Evolutionary conservation across 768 basidiomycete species (phyloP).

Genomic region (Erythrobasidium yunnanense): DNA sequence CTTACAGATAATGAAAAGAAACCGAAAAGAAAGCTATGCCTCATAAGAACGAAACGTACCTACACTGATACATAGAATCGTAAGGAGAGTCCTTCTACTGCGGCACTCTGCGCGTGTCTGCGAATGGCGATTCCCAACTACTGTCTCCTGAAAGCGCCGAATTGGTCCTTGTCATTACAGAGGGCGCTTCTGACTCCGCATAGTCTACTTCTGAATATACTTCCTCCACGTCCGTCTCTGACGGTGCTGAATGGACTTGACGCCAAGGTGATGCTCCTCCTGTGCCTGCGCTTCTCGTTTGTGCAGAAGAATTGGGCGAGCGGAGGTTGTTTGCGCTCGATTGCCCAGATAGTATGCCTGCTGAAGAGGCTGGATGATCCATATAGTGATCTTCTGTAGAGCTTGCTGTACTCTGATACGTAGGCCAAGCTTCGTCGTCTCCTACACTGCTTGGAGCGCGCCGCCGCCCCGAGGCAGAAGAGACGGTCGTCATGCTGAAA

Average conservation of each 20-base stretch:
- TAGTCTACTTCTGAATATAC: constrained; percentile 2
- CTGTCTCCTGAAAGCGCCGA: background rate
- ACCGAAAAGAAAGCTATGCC: no score
- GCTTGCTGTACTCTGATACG: background rate
- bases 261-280: no score
- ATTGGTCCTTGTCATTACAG: background rate
- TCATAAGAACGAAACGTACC: no score
- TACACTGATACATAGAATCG: background rate
- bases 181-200: background rate
- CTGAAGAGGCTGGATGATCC: constrained; percentile 24
- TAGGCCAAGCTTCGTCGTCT: constrained; percentile 15
- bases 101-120: constrained; percentile 18
- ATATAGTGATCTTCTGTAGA: constrained; percentile 24
- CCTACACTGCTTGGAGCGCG: background rate
- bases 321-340: background rate
- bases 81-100: background rate
- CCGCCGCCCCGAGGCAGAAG: background rate
- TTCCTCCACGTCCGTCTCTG: constrained; percentile 18
- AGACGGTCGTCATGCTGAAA: background rate
- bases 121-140: constrained; percentile 10
- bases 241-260: background rate
- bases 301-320: no score
- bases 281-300: no score
- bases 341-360: background rate
- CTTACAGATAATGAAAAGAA: no score